phyloP scores from a whole-genome alignment of 2,329 filamentous ascomycete genomes.

The Neurospora sp. region DNA sequence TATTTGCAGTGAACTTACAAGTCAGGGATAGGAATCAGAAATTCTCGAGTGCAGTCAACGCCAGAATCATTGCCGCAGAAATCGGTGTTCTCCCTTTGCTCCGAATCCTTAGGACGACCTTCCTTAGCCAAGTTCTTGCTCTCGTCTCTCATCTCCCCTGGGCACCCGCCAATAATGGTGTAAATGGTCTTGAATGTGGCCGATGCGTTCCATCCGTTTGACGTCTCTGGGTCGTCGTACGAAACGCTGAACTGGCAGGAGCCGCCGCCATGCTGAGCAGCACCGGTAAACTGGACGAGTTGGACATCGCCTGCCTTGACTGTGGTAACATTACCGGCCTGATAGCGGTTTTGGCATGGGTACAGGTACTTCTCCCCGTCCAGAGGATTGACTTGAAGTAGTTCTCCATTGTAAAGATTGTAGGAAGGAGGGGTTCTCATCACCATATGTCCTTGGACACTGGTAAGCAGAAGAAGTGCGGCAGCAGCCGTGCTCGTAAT shows the following conservation, averaged over 20 bases:
- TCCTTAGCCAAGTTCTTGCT: slow-evolving; percentile 3
- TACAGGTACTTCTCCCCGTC: slow-evolving; percentile 3
- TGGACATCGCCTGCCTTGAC: slow-evolving; percentile 11
- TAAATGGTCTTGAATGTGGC: slow-evolving; percentile 22
- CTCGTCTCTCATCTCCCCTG: slow-evolving; percentile 13
- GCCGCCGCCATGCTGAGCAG: slow-evolving; percentile 21
- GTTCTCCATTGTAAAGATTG: slow-evolving; percentile 5
- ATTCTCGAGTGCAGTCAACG: slow-evolving; percentile 17
- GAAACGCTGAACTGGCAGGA: slow-evolving; percentile 24
- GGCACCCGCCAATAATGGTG: slow-evolving; percentile 24
- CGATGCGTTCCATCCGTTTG: slow-evolving; percentile 11
- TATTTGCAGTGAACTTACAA: slow-evolving; percentile 8
- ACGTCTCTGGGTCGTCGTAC: slow-evolving; percentile 12
- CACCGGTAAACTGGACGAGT: slow-evolving; percentile 19
- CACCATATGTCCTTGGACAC: slow-evolving; percentile 10
- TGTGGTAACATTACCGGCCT: rapidly evolving
- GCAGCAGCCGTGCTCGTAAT: background rate
- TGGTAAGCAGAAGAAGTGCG: slow-evolving; percentile 1
- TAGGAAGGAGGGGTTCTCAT: slow-evolving; percentile 11
- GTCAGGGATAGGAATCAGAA: slow-evolving; percentile 18
- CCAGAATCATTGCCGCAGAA: background rate
- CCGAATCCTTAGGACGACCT: background rate
- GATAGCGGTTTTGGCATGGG: slow-evolving; percentile 11
- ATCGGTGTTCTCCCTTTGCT: background rate
- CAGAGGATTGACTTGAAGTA: slow-evolving; percentile 13